Evolutionary conservation across 2,329 filamentous ascomycete genomes (phyloP), one percentile per base, ranked within the genome.

Genomic region (Rhynchosporium agropyri): DNA sequence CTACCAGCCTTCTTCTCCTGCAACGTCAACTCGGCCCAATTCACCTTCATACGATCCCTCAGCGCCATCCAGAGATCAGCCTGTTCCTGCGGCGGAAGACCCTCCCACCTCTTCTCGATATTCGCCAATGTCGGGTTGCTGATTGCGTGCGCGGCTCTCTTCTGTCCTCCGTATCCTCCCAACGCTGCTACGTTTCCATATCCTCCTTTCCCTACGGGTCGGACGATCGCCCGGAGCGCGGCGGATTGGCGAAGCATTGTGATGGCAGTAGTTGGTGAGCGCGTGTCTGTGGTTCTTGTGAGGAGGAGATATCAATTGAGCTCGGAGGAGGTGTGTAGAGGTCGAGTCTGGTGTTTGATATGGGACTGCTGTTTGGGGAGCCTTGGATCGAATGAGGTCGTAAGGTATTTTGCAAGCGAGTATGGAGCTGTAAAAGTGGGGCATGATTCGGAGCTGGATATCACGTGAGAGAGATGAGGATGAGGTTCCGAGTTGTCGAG

Each of bases 91-190:
- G 95, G 92, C 64, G 94, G 93, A 91, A 98, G 93, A 68, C 83
- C 86, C 84, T 99, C 95, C 95, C 95, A 99, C 83, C 95, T 86
- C 89, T 97, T 97, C 88, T 99, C 95, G 76, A 99, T 98, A 81
- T 96, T 92, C 80, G 92, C 91, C 75, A 99, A 87, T 64, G 92
- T 97, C 72, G 96, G 95, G 84, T 97, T 98, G 76, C 93, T 96
- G 81, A 99, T 96, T 77, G 94, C 93, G 79, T 97, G 92, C 72
- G 90, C 90, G 48, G 65, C 65, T 67, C 65, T 61, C 57, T 46
- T 55, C 38, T 62, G 62, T 36, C 33, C 33, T 36, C 33, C 33
- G 33, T 36, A 36, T 36, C 33, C 33, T 36, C 65, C 62, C 48
- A 60, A 53, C 20, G 45, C 46, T 45, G 20, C 20, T 20, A 20